Base-by-base conservation (phyloP, 2,329 filamentous ascomycete genomes). In the Coniella lustricola region DNA sequence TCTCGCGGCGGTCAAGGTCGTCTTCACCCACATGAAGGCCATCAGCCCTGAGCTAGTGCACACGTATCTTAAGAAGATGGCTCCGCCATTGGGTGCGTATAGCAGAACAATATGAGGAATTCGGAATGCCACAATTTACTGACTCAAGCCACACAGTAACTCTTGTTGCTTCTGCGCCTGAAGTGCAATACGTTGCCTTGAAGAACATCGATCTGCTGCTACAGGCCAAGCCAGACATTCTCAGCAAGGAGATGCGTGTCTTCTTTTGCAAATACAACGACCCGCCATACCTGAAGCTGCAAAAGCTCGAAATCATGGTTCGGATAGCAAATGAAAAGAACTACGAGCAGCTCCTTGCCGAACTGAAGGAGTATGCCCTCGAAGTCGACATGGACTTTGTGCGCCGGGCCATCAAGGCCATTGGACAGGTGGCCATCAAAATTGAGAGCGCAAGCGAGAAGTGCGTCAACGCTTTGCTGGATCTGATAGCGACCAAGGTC, bases 231-330 rank as follows among this genome's bases (percentile, higher is more conserved):
- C 90, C 93, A 10, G 90, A 95, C 57, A 96, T 98, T 48, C 76
- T 98, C 9, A 95, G 88, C 75, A 97, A 97, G 67, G 93, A 98
- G 67, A 82, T 98, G 61, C 82, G 93, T 38, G 93, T 98, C 8
- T 98, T 98, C 72, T 98, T 98, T 72, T 98, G 93, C 84, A 98
- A 98, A 71, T 98, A 98, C 73, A 97, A 97, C 64, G 93, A 98
- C 59, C 91, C 93, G 2, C 90, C 90, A 18, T 98, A 98, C 64
- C 84, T 98, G 60, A 98, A 98, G 68, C 82, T 98, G 52, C 87
- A 95, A 64, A 98, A 98, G 64, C 79, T 98, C 43, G 93, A 98
- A 64, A 97, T 97, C 55, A 97, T 98, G 93, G 91, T 98, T 41
- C 84, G 93, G 66, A 97, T 98, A 82, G 89, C 91, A 53, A 97